Conservation (phyloP, 805 yeast species). For the Spathaspora sp. region DNA sequence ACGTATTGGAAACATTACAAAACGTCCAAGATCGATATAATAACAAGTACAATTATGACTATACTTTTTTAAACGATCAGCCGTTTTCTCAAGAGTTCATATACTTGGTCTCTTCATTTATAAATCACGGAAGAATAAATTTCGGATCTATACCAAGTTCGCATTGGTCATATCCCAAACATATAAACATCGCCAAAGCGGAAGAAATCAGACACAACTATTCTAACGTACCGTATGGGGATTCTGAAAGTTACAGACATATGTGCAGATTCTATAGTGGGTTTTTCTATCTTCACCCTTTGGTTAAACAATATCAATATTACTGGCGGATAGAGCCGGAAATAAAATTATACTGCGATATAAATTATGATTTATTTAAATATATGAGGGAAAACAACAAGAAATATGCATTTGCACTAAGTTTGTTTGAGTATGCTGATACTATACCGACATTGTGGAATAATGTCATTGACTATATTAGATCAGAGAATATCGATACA, state of each 20-base stretch:
- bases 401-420: constrained; percentile 63
- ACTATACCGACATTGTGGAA: constrained; percentile 67
- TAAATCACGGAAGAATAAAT: constrained; percentile 53
- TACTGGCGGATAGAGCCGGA: constrained; percentile 81
- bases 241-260: constrained; percentile 59
- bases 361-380: constrained; percentile 59
- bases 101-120: constrained; percentile 40
- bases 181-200: constrained; percentile 46
- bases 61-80: constrained; percentile 75
- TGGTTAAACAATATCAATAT: constrained; percentile 57
- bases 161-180: constrained; percentile 70
- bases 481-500: constrained; percentile 6
- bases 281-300: constrained; percentile 60
- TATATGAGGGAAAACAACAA: constrained; percentile 53
- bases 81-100: constrained; percentile 58
- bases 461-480: constrained; percentile 48
- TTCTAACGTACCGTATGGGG: constrained; percentile 44
- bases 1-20: constrained; percentile 55
- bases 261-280: constrained; percentile 56
- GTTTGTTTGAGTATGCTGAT: constrained; percentile 57
- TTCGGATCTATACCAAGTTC: constrained; percentile 60
- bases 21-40: constrained; percentile 68
- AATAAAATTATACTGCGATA: constrained; percentile 56
- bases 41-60: constrained; percentile 59
- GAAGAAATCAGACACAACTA: constrained; percentile 1